Evolutionary conservation across 257 asterid genomes (phyloP), one percentile per base, ranked within the genome.

Genomic region (Solanum lignicaule): DNA sequence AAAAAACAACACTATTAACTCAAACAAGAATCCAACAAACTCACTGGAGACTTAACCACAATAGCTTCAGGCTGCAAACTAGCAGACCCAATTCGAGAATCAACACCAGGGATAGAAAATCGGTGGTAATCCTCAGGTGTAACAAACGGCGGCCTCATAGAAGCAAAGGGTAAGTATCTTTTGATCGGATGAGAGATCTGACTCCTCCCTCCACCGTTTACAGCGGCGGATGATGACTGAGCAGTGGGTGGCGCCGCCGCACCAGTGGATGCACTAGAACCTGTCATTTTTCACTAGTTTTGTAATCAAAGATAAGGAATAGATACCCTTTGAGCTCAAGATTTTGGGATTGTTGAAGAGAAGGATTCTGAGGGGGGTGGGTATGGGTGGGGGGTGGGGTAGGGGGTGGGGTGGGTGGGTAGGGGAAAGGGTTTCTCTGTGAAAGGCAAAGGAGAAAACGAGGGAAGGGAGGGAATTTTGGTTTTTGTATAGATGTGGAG

Each of bases 401-500:
- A 1, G 91, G 89, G 87, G 90, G 83, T 86, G 43, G 83, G 14
- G 91, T 86, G 43, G 83, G 14, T 90, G 71, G 9, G 87, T 23
- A 4, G 87, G 43, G 75, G 86, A 52, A 36, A 78, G 62, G 87
- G 86, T 29, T 79, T 87, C 9, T 72, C 29, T 27, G 76, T 73
- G 83, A 27, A 52, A 60, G 76, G 23, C 73, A 46, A 69, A 92
- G 91, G 86, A 89, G 92, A 90, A 90, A 93, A 93, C 90, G 95
- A 93, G 94, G 96, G 95, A 94, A 95, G 95, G 95, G 98, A 94
- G 98, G 98, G 95, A 95, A 94, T 91, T 95, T 95, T 96, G 92
- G 98, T 94, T 95, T 68, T 94, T 81, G 95, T 96, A 94, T 90
- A 87, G 94, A 90, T 93, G 95, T 94, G 99, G 98, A 94, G 99